Conservation (phyloP, 768 basidiomycete species). For the Tephrocybe sp. region DNA sequence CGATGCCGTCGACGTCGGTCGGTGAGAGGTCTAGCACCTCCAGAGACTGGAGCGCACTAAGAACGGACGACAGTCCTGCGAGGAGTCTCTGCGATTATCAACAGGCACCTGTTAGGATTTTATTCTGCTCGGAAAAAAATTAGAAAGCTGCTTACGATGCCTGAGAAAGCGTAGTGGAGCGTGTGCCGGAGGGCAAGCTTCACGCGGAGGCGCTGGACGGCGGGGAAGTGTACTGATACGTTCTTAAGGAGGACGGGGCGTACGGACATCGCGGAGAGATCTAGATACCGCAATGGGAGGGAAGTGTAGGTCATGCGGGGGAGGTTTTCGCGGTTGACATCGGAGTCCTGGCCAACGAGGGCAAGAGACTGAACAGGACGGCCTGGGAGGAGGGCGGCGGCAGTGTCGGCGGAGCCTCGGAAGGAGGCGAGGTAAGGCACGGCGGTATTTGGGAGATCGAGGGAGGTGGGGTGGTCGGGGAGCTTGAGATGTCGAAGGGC, state of each 20-base stretch:
- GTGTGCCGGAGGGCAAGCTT: conserved; percentile 65
- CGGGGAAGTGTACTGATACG: conserved; percentile 50
- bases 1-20: conserved; percentile 49
- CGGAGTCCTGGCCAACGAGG: conserved; percentile 57
- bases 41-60: conserved; percentile 49
- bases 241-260: conserved; percentile 57
- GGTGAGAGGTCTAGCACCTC: conserved; percentile 61
- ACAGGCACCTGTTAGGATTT: not conserved
- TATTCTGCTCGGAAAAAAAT: not conserved
- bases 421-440: conserved; percentile 53
- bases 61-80: conserved; percentile 58
- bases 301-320: conserved; percentile 47
- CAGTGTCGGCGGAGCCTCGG: conserved; percentile 60
- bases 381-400: conserved; percentile 59
- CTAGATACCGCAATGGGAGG: conserved; percentile 51
- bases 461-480: conserved; percentile 41
- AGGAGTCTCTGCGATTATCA: conserved; percentile 48
- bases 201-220: conserved; percentile 51
- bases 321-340: conserved; percentile 53
- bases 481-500: conserved; percentile 46
- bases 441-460: conserved; percentile 41
- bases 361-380: conserved; percentile 57
- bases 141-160: conserved; percentile 52
- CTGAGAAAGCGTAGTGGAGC: conserved; percentile 61
- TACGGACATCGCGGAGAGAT: conserved; percentile 60